Percentiles rank a stretch among this genome's conserved stretches.
These are phyloP conservation scores for Cutaneotrichosporon cutaneum DNA, from an alignment of 1,284 basidiomycete genomes.

Conservation along the genomic window DNA sequence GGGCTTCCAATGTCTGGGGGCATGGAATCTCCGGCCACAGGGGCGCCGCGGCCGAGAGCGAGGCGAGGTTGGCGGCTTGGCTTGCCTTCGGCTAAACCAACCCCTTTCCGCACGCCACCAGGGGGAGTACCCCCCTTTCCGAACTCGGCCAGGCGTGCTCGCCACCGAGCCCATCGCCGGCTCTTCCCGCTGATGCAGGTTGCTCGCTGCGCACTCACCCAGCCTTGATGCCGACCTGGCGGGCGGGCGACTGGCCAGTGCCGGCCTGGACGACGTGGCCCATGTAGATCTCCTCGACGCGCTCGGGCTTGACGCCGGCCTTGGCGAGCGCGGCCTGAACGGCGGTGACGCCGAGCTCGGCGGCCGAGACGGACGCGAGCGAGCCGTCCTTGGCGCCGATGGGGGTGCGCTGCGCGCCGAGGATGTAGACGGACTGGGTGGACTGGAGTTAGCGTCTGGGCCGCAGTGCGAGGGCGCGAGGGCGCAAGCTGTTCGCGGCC, in stretches of 20 bases:
- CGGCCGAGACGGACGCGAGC: conserved; percentile 83
- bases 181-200: no score
- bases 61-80: not conserved
- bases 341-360: conserved; percentile 83
- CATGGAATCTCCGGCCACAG: not conserved
- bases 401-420: conserved; percentile 90
- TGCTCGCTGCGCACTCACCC: conserved; percentile 57
- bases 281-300: conserved; percentile 92
- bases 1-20: not conserved
- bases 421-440: conserved; percentile 83
- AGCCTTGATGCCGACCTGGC: conserved; percentile 86
- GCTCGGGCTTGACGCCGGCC: conserved; percentile 73
- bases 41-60: not conserved
- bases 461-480: not conserved
- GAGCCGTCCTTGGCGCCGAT: conserved; percentile 89
- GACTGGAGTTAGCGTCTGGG: conserved; percentile 24
- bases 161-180: no score
- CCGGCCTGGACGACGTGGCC: conserved; percentile 97
- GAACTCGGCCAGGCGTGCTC: not conserved
- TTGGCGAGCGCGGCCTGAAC: conserved; percentile 85
- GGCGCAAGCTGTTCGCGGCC: no score
- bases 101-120: no score
- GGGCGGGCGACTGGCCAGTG: conserved; percentile 89
- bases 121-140: no score
- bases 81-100: not conserved